These are phyloP conservation scores for Zymoseptoria crescenta DNA, from an alignment of 2,329 filamentous ascomycete species.

Conservation along the genomic window DNA sequence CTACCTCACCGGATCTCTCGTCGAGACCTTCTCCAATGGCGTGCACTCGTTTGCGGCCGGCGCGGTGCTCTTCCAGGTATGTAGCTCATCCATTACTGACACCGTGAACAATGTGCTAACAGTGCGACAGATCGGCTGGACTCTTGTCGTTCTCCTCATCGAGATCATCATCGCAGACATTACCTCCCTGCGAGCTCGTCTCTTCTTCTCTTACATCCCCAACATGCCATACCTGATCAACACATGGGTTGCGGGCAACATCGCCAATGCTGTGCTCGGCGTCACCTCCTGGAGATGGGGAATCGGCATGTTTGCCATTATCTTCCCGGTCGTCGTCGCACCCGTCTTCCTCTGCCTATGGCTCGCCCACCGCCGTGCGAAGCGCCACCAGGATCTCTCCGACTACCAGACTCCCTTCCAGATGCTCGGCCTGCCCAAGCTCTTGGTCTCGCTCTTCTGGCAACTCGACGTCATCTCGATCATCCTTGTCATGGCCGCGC, in stretches of 20 bases:
- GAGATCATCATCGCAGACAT: conserved; percentile 59
- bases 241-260: conserved; percentile 55
- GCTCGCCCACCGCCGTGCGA: conserved; percentile 46
- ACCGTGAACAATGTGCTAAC: neutral
- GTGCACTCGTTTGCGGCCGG: conserved; percentile 53
- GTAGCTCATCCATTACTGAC: neutral
- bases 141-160: conserved; percentile 52
- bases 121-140: conserved; percentile 48
- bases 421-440: conserved; percentile 29
- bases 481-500: conserved; percentile 39
- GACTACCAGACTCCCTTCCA: conserved; percentile 40
- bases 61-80: conserved; percentile 48
- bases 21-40: conserved; percentile 37
- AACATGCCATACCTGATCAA: conserved; percentile 52
- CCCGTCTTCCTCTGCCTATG: conserved; percentile 48
- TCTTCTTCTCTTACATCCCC: conserved; percentile 59
- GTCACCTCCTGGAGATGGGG: conserved; percentile 54
- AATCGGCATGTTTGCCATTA: conserved; percentile 56
- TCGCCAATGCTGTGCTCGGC: conserved; percentile 45
- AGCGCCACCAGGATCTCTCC: conserved; percentile 42
- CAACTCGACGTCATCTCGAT: conserved; percentile 48
- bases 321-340: conserved; percentile 50
- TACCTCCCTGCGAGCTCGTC: conserved; percentile 54
- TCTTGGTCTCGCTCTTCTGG: conserved; percentile 41
- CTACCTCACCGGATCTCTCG: conserved; percentile 50